Percentiles rank a stretch among this genome's conserved stretches.
Conservation (phyloP, 768 basidiomycete genomes). For the Podaxis rugospora region DNA sequence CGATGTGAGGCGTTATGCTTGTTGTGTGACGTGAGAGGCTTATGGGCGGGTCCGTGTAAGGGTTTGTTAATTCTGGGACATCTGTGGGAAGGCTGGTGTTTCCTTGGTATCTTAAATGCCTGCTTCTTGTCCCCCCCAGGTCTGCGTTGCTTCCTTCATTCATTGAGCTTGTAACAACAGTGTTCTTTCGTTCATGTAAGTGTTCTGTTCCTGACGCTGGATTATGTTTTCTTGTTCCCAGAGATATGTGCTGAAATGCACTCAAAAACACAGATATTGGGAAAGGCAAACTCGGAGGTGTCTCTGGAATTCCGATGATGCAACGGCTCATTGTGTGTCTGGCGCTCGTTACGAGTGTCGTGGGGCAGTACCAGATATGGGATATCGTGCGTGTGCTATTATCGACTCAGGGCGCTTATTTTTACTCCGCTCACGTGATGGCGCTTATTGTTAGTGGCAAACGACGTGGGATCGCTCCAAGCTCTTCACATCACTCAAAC, state of each 20-base stretch:
- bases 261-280: not conserved
- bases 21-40: no score
- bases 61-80: not conserved
- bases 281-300: not conserved
- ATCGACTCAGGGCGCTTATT: not conserved
- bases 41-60: not conserved
- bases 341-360: constrained; percentile 7
- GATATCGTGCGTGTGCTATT: constrained; percentile 37
- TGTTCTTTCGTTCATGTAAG: not conserved
- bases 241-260: not conserved
- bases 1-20: not conserved
- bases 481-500: constrained; percentile 42
- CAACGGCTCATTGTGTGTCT: not conserved
- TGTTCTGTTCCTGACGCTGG: not conserved
- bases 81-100: not conserved
- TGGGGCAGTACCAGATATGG: constrained; percentile 43
- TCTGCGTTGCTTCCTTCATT: not conserved
- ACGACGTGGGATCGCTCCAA: constrained; percentile 43
- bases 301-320: not conserved
- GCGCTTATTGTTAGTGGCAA: constrained; percentile 40
- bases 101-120: not conserved
- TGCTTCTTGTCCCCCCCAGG: not conserved
- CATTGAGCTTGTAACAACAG: not conserved
- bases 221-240: not conserved
- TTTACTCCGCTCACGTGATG: not conserved